phyloP scores from a whole-genome alignment of 1,284 basidiomycete species.

The Sutorius eximius region DNA sequence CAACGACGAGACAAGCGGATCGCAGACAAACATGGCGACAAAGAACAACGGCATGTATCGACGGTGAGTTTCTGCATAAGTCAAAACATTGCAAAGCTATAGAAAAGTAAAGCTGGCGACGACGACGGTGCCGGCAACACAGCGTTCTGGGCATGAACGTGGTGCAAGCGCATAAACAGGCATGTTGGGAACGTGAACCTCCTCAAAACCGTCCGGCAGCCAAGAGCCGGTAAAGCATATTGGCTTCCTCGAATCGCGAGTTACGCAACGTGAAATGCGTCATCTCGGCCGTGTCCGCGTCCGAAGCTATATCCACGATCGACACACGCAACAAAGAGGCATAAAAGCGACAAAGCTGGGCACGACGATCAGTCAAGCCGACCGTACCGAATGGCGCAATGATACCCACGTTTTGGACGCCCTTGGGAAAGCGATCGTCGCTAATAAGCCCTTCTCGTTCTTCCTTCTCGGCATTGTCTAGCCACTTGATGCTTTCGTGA shows the following conservation, averaged over 20 bases:
- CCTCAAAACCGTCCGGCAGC: constrained; percentile 42
- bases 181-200: not conserved
- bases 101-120: constrained; percentile 2
- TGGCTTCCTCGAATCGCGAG: constrained; percentile 72
- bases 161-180: not conserved
- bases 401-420: constrained; percentile 61
- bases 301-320: constrained; percentile 58
- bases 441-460: constrained; percentile 62
- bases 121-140: not conserved
- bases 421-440: constrained; percentile 70
- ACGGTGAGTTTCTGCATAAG: constrained; percentile 18
- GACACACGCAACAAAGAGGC: constrained; percentile 61
- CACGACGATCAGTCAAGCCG: not conserved
- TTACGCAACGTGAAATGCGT: constrained; percentile 68
- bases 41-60: not conserved
- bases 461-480: constrained; percentile 64
- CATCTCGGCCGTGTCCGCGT: constrained; percentile 72
- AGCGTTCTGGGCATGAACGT: not conserved
- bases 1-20: not conserved
- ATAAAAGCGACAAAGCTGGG: constrained; percentile 75
- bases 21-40: constrained; percentile 1
- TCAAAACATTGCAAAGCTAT: constrained; percentile 15
- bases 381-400: not conserved
- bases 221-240: constrained; percentile 62
- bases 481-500: constrained; percentile 62